Evolutionary conservation across 1,284 basidiomycete genomes (phyloP).

Genomic region (Boletus chippewaensis): DNA sequence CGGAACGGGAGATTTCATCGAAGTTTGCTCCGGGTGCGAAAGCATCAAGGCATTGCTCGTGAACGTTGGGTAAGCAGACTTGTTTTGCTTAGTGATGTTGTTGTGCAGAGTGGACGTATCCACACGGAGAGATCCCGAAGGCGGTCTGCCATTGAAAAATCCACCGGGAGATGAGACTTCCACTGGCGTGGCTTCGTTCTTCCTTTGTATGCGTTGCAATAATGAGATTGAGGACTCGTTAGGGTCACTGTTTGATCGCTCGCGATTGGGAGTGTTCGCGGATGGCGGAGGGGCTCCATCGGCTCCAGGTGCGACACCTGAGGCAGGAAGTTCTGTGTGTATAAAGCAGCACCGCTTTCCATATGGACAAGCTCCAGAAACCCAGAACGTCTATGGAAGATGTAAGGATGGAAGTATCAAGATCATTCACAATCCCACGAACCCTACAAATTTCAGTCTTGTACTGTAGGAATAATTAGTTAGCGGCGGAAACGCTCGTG

Average conservation of each 20-base stretch:
- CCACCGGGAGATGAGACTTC: constrained; percentile 39
- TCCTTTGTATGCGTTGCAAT: constrained; percentile 66
- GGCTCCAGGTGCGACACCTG: constrained; percentile 46
- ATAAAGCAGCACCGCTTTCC: constrained; percentile 89
- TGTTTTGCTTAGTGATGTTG: constrained; percentile 63
- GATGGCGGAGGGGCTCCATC: constrained; percentile 46
- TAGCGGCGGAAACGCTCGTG: constrained; percentile 1
- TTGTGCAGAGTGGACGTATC: constrained; percentile 60
- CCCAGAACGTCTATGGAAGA: constrained; percentile 72
- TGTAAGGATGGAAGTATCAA: constrained; percentile 15
- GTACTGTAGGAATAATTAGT: constrained; percentile 46
- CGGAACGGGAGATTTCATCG: constrained; percentile 64
- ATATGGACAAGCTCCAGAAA: constrained; percentile 84
- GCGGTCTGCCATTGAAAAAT: constrained; percentile 54
- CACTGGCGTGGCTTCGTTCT: constrained; percentile 46
- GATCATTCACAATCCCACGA: constrained; percentile 28
- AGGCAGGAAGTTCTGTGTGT: constrained; percentile 72
- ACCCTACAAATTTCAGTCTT: constrained; percentile 90
- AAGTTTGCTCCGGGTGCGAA: constrained; percentile 51
- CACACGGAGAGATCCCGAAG: constrained; percentile 59
- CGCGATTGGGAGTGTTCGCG: constrained; percentile 48
- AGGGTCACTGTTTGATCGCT: constrained; percentile 73
- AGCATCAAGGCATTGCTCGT: constrained; percentile 65
- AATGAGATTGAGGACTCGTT: constrained; percentile 65
- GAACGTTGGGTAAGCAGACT: constrained; percentile 75